Percentiles rank a stretch among this genome's conserved stretches.
Conservation (phyloP, 345 rosid genomes). For the Eucalyptus erythrocorys region DNA sequence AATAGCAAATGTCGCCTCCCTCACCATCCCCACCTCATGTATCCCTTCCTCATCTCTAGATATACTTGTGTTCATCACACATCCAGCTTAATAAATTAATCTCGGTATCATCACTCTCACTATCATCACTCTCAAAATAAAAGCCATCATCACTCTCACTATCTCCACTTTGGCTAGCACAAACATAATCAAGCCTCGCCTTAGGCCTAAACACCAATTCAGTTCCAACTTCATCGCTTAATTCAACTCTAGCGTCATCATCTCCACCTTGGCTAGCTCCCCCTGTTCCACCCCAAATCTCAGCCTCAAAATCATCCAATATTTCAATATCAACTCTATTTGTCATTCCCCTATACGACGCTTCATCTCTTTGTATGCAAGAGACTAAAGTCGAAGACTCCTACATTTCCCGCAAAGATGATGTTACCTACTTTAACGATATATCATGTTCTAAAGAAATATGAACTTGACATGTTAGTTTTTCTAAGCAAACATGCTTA, state of each 20-base stretch:
- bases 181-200: not conserved
- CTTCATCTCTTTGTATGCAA: too few species aligned
- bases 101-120: not conserved
- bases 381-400: not conserved
- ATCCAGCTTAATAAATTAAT: not conserved
- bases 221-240: not conserved
- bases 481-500: too few species aligned
- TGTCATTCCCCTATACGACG: too few species aligned
- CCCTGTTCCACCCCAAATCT: too few species aligned
- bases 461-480: too few species aligned
- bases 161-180: not conserved
- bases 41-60: not conserved
- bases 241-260: not conserved
- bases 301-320: too few species aligned
- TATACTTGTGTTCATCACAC: not conserved
- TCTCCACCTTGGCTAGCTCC: not conserved
- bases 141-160: not conserved
- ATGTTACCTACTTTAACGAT: not conserved
- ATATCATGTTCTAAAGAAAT: too few species aligned
- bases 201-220: not conserved
- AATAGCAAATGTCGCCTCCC: not conserved
- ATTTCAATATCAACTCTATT: too few species aligned
- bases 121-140: too few species aligned
- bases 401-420: too few species aligned
- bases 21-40: not conserved